Evolutionary conservation across 139 green algal species (phyloP).

Genomic region (Deuterostichococcus epilithicus): DNA sequence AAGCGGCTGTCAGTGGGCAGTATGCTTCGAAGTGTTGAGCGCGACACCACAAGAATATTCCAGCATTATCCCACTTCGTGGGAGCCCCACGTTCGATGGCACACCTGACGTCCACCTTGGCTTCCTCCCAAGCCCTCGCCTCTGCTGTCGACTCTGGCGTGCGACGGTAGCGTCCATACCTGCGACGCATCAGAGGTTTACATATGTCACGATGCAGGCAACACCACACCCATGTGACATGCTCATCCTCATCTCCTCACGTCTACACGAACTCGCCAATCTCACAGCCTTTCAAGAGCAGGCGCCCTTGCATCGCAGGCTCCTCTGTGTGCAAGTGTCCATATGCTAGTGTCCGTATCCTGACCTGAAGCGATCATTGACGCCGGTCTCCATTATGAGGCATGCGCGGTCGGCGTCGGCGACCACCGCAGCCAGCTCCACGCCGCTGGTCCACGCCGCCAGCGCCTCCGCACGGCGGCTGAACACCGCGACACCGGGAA

Average conservation of each 20-base stretch:
- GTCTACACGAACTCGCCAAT: no score
- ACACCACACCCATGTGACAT: no score
- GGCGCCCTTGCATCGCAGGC: no score
- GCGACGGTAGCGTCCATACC: slow-evolving; percentile 80
- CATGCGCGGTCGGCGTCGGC: slow-evolving; percentile 75
- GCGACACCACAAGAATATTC: neutral
- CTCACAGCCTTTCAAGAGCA: no score
- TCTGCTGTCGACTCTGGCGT: slow-evolving; percentile 73
- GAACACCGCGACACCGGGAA: slow-evolving; percentile 90
- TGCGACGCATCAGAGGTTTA: no score
- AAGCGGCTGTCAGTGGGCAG: neutral
- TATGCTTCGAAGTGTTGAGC: no score
- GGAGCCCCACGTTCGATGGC: neutral
- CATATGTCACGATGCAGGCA: no score
- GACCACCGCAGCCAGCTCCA: slow-evolving; percentile 81
- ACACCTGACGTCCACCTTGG: slow-evolving; percentile 70
- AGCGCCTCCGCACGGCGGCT: slow-evolving; percentile 78
- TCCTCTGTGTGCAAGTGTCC: no score
- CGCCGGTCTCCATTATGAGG: slow-evolving; percentile 93
- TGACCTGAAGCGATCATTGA: slow-evolving; percentile 62
- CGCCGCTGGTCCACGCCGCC: slow-evolving; percentile 91
- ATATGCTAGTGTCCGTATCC: no score
- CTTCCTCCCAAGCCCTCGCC: slow-evolving; percentile 84
- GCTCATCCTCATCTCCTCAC: no score
- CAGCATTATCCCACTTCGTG: neutral